Evolutionary conservation across 1,284 basidiomycete genomes (phyloP).

Genomic region (Chondrostereum purpureum): DNA sequence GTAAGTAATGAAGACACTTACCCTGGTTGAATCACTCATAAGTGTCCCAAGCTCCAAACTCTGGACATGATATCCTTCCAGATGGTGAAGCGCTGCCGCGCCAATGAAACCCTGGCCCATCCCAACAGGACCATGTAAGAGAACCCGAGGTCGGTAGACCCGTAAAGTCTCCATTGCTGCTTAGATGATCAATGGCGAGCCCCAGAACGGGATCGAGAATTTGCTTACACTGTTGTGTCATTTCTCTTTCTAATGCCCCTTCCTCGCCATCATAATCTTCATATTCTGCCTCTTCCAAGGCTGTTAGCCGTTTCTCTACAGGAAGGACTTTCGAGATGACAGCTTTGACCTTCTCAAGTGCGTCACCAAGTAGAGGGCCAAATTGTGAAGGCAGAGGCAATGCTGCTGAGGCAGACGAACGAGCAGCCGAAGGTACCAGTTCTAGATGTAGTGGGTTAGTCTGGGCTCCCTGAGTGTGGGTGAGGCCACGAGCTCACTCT

Average conservation of each 20-base stretch:
- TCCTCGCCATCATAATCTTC: slow-evolving; percentile 70
- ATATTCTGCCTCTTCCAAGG: slow-evolving; percentile 92
- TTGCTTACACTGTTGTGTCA: slow-evolving; percentile 83
- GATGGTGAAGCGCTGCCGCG: slow-evolving; percentile 84
- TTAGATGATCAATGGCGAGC: no score
- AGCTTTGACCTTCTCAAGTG: slow-evolving; percentile 66
- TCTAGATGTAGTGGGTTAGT: slow-evolving; percentile 42
- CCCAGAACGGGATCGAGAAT: no score
- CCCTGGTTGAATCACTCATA: slow-evolving; percentile 85
- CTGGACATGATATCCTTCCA: slow-evolving; percentile 96
- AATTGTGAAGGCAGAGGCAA: slow-evolving; percentile 84
- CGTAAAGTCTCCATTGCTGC: slow-evolving; percentile 88
- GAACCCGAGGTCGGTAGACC: slow-evolving; percentile 85
- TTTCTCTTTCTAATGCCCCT: slow-evolving; percentile 74
- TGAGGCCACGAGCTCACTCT: slow-evolving; percentile 84
- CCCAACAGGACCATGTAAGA: slow-evolving; percentile 78
- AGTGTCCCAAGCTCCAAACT: slow-evolving; percentile 87
- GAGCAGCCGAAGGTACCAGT: slow-evolving; percentile 89
- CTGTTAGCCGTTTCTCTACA: slow-evolving; percentile 65
- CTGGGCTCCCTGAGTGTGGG: no score
- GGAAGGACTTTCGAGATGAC: slow-evolving; percentile 71
- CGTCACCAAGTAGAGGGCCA: slow-evolving; percentile 67
- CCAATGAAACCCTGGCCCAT: slow-evolving; percentile 92
- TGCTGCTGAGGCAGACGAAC: slow-evolving; percentile 83
- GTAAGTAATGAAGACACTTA: slow-evolving; percentile 29